A percentile compares a stretch with the other conserved stretches of the same genome.
phyloP scores from a whole-genome alignment of 2,329 filamentous ascomycete genomes.

The Sphaerulina musiva region DNA sequence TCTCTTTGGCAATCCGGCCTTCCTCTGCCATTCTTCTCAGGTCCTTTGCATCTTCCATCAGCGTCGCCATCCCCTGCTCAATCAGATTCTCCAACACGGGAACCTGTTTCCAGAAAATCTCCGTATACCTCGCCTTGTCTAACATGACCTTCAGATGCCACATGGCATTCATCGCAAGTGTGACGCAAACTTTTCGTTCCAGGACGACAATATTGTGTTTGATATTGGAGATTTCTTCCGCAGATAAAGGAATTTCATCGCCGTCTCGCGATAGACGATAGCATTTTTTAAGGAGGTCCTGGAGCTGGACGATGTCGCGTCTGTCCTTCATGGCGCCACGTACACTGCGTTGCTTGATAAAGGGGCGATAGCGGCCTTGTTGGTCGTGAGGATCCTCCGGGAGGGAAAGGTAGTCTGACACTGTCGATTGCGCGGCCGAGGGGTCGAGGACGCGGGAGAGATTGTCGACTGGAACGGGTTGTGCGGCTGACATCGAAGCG shows the following conservation, averaged over 20 bases:
- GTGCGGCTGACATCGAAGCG: constrained; percentile 1
- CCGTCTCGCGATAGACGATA: not conserved
- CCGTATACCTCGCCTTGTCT: constrained; percentile 25
- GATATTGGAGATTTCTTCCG: constrained; percentile 11
- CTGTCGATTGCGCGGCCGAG: constrained; percentile 16
- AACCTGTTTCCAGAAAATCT: constrained; percentile 12
- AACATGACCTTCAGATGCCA: constrained; percentile 26
- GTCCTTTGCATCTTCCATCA: constrained; percentile 22
- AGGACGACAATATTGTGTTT: constrained; percentile 7
- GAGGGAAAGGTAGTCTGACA: constrained; percentile 22
- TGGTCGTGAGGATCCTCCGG: constrained; percentile 11
- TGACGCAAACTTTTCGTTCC: constrained; percentile 18
- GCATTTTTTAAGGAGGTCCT: constrained; percentile 3
- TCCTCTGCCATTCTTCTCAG: constrained; percentile 14
- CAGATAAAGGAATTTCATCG: constrained; percentile 6
- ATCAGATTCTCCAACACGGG: constrained; percentile 26
- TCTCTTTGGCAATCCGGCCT: constrained; percentile 13
- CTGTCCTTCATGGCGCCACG: constrained; percentile 12
- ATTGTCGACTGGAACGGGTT: not conserved
- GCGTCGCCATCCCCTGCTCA: constrained; percentile 24
- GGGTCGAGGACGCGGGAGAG: constrained; percentile 13
- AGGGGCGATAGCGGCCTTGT: not conserved
- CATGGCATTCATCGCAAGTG: constrained; percentile 24
- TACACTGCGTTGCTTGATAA: constrained; percentile 10
- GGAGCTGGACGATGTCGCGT: constrained; percentile 5